These are phyloP conservation scores for Aureobasidium sp. DNA, from an alignment of 2,329 filamentous ascomycete species.

Conservation along the genomic window DNA sequence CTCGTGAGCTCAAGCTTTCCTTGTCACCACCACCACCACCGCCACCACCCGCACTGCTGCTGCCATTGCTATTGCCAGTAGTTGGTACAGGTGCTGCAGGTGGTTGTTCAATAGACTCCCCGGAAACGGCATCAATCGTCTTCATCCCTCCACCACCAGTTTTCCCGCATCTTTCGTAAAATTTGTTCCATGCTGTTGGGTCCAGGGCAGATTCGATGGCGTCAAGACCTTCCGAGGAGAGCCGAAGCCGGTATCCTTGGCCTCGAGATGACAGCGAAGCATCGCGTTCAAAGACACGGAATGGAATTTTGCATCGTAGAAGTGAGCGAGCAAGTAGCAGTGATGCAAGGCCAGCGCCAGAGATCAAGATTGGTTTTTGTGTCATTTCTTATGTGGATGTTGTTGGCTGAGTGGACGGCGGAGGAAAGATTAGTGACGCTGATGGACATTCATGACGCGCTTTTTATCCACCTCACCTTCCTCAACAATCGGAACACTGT, in stretches of 20 bases:
- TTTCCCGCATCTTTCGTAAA: constrained; percentile 67
- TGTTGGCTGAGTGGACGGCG: neutral
- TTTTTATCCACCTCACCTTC: neutral
- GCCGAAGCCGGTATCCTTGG: constrained; percentile 68
- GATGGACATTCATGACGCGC: neutral
- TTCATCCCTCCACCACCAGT: constrained; percentile 63
- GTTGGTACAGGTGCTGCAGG: constrained; percentile 22
- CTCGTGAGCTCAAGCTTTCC: constrained; percentile 53
- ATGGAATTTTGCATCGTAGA: constrained; percentile 39
- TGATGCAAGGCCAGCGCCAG: constrained; percentile 44
- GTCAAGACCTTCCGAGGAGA: constrained; percentile 63
- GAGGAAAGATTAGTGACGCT: no score
- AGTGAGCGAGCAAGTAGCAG: constrained; percentile 44
- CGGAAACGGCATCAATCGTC: constrained; percentile 60
- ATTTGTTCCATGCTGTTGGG: constrained; percentile 50
- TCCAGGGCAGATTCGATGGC: constrained; percentile 66
- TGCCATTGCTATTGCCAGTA: constrained; percentile 16
- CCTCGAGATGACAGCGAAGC: constrained; percentile 61
- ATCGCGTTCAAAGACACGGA: constrained; percentile 49
- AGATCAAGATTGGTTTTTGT: constrained; percentile 46
- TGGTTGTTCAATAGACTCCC: constrained; percentile 41
- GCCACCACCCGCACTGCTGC: constrained; percentile 11
- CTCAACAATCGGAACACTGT: no score
- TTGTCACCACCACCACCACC: constrained; percentile 21
- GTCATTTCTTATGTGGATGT: neutral